Base-by-base conservation (phyloP, 208 protist genomes). In the Crithidia sp. region DNA sequence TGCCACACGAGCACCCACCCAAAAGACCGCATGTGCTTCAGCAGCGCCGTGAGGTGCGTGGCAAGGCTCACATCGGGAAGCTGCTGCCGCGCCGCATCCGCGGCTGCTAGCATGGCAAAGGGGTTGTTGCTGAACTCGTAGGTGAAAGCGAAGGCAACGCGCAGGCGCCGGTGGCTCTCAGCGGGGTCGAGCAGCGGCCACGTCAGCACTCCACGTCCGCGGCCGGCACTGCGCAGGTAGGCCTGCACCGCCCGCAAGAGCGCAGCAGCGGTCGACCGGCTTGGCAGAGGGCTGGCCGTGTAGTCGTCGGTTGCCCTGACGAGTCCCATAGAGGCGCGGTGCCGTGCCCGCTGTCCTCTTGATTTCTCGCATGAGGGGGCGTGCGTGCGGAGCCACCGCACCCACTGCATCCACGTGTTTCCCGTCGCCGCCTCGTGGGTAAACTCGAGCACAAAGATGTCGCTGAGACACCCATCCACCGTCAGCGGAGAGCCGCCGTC, bases 1-100 rank as follows among this genome's bases (percentile, higher is more conserved):
- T 90, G 85, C 54, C 80, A 81, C 14, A 90, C 77, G 14, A 87
- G 52, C 0, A 78, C 39, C 82, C 85, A 90, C 6, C 82, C 85
- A 10, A 60, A 40, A 2, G 49, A 0, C 7, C 58, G 41, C 39
- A 82, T 7, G 5, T 37, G 47, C 3, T 12, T 13, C 28, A 86
- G 47, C 12, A 77, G 19, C 7, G 14, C 16, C 3, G 10, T 0
- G 4, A 86, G 16, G 3, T 64, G 40, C 10, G 9, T 3, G 47
- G 39, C 41, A 17, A 70, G 17, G 41, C 54, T 70, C 53, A 50
- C 14, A 13, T 68, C 52, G 39, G 17, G 40, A 0, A 40, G 7
- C 13, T 36, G 16, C 41, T 3, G 14, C 7, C 45, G 14, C 40
- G 36, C 39, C 58, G 49, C 13, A 40, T 45, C 12, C 28, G 40